Conservation (phyloP, 2,329 filamentous ascomycete genomes). For the Neopestalotiopsis sp. region DNA sequence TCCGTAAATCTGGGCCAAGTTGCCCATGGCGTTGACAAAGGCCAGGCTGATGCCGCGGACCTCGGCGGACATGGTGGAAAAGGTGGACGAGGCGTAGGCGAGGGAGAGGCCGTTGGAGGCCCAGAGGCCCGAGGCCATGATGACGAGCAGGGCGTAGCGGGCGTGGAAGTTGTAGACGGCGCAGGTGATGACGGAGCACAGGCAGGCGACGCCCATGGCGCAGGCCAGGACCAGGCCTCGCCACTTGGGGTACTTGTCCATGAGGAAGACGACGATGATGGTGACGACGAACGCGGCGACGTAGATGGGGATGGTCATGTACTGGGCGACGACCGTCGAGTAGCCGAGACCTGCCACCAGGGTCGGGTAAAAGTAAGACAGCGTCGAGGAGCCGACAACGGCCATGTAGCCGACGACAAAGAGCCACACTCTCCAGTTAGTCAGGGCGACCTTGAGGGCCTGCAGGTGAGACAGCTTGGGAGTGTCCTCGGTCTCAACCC, state of each 20-base stretch:
- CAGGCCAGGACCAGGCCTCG: conserved; percentile 54
- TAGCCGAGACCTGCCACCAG: conserved; percentile 56
- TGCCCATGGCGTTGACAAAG: conserved; percentile 57
- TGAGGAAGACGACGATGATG: conserved; percentile 50
- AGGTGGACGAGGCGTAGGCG: conserved; percentile 57
- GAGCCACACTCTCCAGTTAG: conserved; percentile 46
- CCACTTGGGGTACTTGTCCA: conserved; percentile 50
- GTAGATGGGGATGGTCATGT: conserved; percentile 56
- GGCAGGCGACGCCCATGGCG: conserved; percentile 50
- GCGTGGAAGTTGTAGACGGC: conserved; percentile 56
- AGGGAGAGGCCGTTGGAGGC: conserved; percentile 56
- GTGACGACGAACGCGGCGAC: conserved; percentile 49
- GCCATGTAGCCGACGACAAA: conserved; percentile 49
- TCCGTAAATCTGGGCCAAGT: conserved; percentile 61
- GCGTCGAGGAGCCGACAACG: conserved; percentile 48
- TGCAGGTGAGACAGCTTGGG: conserved; percentile 49
- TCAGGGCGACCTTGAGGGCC: conserved; percentile 36
- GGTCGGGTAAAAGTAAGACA: conserved; percentile 56
- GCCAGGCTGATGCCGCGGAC: conserved; percentile 58
- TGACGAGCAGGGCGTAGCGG: conserved; percentile 58
- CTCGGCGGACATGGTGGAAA: conserved; percentile 54
- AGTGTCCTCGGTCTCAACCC: conserved; percentile 65
- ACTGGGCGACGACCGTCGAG: conserved; percentile 49
- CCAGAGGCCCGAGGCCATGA: conserved; percentile 63
- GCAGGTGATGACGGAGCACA: conserved; percentile 47